Evolutionary conservation across 768 basidiomycete genomes (phyloP).

Genomic region (Naematelia aurantialba): DNA sequence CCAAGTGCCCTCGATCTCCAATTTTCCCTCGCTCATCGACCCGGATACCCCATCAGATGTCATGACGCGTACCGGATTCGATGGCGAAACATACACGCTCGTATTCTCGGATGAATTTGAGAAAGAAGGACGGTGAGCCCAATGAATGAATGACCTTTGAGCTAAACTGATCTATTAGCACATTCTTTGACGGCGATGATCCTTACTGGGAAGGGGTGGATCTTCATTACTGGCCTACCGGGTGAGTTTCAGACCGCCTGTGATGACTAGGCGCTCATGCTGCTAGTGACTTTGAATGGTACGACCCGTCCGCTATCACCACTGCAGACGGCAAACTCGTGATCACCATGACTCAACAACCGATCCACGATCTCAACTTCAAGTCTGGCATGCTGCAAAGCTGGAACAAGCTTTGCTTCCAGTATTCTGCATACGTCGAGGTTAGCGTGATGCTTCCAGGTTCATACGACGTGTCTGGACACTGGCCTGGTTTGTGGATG

Average conservation of each 20-base stretch:
- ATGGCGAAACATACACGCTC: conserved; percentile 74
- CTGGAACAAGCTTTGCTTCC: conserved; percentile 96
- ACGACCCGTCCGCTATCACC: conserved; percentile 55
- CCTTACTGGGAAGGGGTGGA: conserved; percentile 78
- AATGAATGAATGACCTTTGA: not conserved
- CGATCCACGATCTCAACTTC: conserved; percentile 77
- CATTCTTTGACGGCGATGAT: conserved; percentile 63
- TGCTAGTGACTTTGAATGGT: conserved; percentile 65
- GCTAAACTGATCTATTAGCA: conserved; percentile 16
- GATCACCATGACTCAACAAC: conserved; percentile 69
- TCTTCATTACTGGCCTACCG: conserved; percentile 71
- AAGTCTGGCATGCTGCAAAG: conserved; percentile 60
- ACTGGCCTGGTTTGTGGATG: conserved; percentile 88
- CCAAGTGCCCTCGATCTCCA: conserved; percentile 73
- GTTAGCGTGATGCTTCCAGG: conserved; percentile 46
- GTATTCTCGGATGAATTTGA: conserved; percentile 88
- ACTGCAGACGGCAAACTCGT: conserved; percentile 74
- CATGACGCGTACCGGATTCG: conserved; percentile 63
- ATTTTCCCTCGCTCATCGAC: conserved; percentile 71
- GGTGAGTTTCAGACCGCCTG: conserved; percentile 5
- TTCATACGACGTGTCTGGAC: conserved; percentile 37
- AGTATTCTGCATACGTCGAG: conserved; percentile 78
- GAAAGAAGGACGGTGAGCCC: conserved; percentile 55
- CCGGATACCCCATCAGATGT: conserved; percentile 64
- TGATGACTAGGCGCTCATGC: conserved; percentile 9